Conservation (phyloP, 495 filamentous ascomycete genomes). For the Hypoxylon perforatum region DNA sequence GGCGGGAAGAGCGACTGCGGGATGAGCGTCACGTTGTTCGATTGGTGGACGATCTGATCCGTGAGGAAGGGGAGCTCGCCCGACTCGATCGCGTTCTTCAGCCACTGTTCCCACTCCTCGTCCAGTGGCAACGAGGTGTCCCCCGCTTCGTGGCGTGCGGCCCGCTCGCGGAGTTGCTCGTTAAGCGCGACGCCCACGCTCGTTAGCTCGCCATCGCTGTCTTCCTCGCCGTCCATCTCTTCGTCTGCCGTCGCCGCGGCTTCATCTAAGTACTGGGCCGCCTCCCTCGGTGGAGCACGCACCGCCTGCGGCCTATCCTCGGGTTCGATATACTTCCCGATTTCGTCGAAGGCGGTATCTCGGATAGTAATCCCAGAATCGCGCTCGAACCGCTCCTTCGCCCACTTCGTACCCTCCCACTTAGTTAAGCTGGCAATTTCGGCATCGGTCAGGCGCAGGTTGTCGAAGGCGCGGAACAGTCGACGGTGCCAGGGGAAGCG, state of each 20-base stretch:
- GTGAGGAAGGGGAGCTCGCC: conserved; percentile 60
- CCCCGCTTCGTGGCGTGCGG: conserved; percentile 69
- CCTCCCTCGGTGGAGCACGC: conserved; percentile 48
- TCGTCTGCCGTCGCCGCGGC: conserved; percentile 54
- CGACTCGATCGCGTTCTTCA: conserved; percentile 80
- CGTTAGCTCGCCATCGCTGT: conserved; percentile 73
- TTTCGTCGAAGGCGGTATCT: conserved; percentile 81
- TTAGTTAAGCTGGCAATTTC: conserved; percentile 85
- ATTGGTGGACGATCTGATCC: conserved; percentile 50
- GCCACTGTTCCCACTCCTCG: conserved; percentile 86
- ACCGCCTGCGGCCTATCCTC: conserved; percentile 54
- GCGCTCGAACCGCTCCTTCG: conserved; percentile 83
- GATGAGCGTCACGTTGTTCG: conserved; percentile 42
- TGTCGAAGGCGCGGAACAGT: conserved; percentile 86
- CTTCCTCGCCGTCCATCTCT: conserved; percentile 69
- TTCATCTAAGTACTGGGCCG: conserved; percentile 46
- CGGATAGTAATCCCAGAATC: conserved; percentile 77
- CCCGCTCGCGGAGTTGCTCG: conserved; percentile 75
- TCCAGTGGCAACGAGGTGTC: conserved; percentile 73
- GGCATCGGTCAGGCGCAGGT: conserved; percentile 74
- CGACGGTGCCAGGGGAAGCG: conserved; percentile 83
- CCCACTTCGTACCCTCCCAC: conserved; percentile 95
- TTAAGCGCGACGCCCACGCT: conserved; percentile 81
- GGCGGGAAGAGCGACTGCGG: conserved; percentile 55
- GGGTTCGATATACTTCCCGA: conserved; percentile 65